A percentile compares a stretch with the other conserved stretches of the same genome.
These are phyloP conservation scores for Panellus pusillus DNA, from an alignment of 768 basidiomycete genomes.

Conservation along the genomic window DNA sequence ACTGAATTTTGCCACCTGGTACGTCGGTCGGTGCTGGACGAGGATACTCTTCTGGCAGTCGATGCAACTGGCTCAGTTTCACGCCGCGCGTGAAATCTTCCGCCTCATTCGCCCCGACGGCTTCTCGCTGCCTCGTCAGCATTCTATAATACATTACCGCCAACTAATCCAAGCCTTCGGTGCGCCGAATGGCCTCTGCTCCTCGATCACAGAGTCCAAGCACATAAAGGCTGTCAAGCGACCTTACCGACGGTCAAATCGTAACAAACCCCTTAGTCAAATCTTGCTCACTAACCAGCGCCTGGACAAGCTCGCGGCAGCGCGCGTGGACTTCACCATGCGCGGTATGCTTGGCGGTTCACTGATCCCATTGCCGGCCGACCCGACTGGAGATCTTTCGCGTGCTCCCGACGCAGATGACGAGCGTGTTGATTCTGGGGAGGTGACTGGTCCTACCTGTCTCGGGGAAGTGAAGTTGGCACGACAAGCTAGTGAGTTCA, in stretches of 20 bases:
- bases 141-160: slow-evolving; percentile 30
- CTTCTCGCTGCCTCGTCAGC: slow-evolving; percentile 32
- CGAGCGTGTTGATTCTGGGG: not conserved
- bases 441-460: not conserved
- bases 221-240: slow-evolving; percentile 37
- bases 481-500: too few relatives aligned
- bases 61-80: slow-evolving; percentile 3
- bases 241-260: slow-evolving; percentile 29
- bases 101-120: slow-evolving; percentile 11
- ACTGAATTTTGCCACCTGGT: slow-evolving; percentile 25
- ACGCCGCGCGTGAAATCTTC: slow-evolving; percentile 12
- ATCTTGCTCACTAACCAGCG: slow-evolving; percentile 31
- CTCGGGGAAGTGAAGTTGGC: slow-evolving; percentile 1
- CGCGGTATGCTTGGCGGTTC: slow-evolving; percentile 11
- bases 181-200: slow-evolving; percentile 36
- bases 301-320: slow-evolving; percentile 28
- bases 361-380: too few relatives aligned
- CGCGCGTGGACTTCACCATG: slow-evolving; percentile 19
- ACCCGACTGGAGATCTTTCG: too few relatives aligned
- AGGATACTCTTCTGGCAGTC: slow-evolving; percentile 2
- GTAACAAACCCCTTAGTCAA: slow-evolving; percentile 26
- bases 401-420: not conserved
- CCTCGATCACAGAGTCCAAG: slow-evolving; percentile 34
- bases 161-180: slow-evolving; percentile 29
- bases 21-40: slow-evolving; percentile 5